These are phyloP conservation scores for Suillus cothurnatus DNA, from an alignment of 768 basidiomycete species.

Conservation along the genomic window DNA sequence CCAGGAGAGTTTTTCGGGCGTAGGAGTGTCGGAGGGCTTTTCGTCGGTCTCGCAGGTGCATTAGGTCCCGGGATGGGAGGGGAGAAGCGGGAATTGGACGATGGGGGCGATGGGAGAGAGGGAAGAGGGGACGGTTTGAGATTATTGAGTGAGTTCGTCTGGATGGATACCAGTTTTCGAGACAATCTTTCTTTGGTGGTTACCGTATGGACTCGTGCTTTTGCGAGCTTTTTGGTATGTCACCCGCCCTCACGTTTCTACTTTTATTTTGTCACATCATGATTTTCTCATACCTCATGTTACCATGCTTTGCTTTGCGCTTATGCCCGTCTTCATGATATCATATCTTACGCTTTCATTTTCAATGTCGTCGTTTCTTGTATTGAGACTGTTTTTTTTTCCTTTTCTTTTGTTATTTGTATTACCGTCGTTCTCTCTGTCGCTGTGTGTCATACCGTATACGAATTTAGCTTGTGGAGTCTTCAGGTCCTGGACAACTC, in stretches of 20 bases:
- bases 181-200: not conserved
- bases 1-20: conserved; percentile 58
- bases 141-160: conserved; percentile 48
- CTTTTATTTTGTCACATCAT: not conserved
- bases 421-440: not conserved
- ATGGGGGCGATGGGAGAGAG: conserved; percentile 41
- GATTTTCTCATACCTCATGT: conserved; percentile 6
- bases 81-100: conserved; percentile 42
- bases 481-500: not conserved
- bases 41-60: conserved; percentile 16
- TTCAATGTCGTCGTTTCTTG: conserved; percentile 2
- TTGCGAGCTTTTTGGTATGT: not conserved
- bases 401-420: conserved; percentile 8
- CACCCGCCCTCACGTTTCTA: not conserved
- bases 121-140: conserved; percentile 65
- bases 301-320: conserved; percentile 3
- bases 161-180: not conserved
- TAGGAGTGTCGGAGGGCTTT: conserved; percentile 35
- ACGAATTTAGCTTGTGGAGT: conserved; percentile 21
- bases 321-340: conserved; percentile 15
- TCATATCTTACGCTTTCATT: conserved; percentile 8
- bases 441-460: conserved; percentile 23
- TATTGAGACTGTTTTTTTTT: not conserved
- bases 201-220: not conserved
- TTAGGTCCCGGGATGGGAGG: conserved; percentile 10